These are phyloP conservation scores for Thyridium curvatum DNA, from an alignment of 2,329 filamentous ascomycete genomes.

Conservation along the genomic window DNA sequence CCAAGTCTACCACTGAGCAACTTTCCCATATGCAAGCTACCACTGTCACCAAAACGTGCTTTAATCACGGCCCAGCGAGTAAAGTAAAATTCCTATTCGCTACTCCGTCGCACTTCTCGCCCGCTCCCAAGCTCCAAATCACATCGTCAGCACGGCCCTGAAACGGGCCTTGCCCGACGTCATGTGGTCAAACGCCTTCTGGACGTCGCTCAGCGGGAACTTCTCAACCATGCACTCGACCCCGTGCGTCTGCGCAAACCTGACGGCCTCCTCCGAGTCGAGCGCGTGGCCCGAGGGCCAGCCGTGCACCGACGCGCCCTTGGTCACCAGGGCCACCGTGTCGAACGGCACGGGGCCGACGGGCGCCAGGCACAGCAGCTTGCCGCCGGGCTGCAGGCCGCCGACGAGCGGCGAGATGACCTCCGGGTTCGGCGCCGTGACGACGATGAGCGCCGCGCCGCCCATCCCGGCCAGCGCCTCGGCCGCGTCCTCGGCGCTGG, in stretches of 20 bases:
- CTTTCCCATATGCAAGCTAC: too few species aligned
- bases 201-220: conserved; percentile 49
- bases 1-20: too few species aligned
- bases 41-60: too few species aligned
- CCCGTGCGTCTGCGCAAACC: conserved; percentile 54
- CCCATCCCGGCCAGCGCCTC: conserved; percentile 44
- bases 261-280: conserved; percentile 60
- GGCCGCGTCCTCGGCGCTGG: conserved; percentile 41
- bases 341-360: conserved; percentile 39
- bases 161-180: conserved; percentile 9
- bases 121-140: background rate
- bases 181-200: conserved; percentile 29
- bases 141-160: conserved; percentile 12
- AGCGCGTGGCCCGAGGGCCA: conserved; percentile 57
- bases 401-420: conserved; percentile 45
- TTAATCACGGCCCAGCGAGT: too few species aligned
- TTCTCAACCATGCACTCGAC: conserved; percentile 62
- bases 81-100: too few species aligned
- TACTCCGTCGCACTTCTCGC: too few species aligned
- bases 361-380: conserved; percentile 52
- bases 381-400: conserved; percentile 49
- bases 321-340: conserved; percentile 30
- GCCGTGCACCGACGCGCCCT: conserved; percentile 56
- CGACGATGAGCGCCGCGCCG: conserved; percentile 54
- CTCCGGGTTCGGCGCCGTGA: conserved; percentile 55